These are phyloP conservation scores for Solanum rostratum DNA, from an alignment of 257 asterid species.

Conservation along the genomic window DNA sequence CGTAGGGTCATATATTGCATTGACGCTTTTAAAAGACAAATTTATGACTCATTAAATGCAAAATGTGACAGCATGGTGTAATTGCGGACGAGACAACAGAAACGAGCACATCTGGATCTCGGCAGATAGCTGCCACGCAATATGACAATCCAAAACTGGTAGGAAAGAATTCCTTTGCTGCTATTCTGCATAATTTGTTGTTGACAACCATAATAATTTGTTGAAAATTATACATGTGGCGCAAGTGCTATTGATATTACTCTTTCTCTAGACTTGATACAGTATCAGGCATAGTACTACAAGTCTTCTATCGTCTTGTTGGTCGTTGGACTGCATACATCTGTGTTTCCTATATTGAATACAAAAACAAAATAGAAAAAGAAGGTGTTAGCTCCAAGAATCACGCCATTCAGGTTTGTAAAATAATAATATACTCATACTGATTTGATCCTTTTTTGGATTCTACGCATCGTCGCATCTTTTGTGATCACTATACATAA, in stretches of 20 bases:
- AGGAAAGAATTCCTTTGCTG: no score
- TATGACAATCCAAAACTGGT: no score
- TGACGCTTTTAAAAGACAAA: slow-evolving; percentile 4
- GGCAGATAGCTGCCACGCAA: no score
- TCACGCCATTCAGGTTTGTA: slow-evolving; percentile 81
- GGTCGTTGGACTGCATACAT: slow-evolving; percentile 99
- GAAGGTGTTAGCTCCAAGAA: slow-evolving; percentile 87
- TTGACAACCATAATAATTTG: no score
- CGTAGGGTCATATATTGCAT: neutral
- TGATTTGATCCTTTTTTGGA: neutral
- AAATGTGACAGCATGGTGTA: slow-evolving; percentile 73
- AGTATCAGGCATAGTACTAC: slow-evolving; percentile 69
- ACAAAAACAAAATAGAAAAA: slow-evolving; percentile 73
- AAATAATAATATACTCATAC: neutral
- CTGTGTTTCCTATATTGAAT: slow-evolving; percentile 80
- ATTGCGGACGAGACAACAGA: slow-evolving; percentile 85
- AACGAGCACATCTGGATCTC: slow-evolving; percentile 97
- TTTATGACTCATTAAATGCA: slow-evolving; percentile 14
- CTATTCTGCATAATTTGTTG: no score
- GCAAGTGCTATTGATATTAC: slow-evolving; percentile 74
- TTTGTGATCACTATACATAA: no score
- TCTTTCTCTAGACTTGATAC: slow-evolving; percentile 87
- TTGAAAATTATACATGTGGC: slow-evolving; percentile 44
- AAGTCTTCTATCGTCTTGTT: slow-evolving; percentile 66
- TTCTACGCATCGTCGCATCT: neutral